Percentiles rank a stretch among this genome's conserved stretches.
These are phyloP conservation scores for Fabrea salina DNA, from an alignment of 169 alveolate genomes.

Conservation along the genomic window DNA sequence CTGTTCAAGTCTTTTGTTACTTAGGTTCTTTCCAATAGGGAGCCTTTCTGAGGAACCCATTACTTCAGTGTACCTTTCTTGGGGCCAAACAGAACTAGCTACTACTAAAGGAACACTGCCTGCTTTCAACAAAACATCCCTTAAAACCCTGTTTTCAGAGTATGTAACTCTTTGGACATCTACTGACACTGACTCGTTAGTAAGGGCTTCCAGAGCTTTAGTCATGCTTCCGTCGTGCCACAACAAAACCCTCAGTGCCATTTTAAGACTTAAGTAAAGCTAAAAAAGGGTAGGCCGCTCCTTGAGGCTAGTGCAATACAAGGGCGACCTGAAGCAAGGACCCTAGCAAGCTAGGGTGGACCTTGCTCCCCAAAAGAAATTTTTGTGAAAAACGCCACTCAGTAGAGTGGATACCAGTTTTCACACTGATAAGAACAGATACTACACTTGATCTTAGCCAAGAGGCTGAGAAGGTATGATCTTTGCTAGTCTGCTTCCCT, in stretches of 20 bases:
- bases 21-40: background rate
- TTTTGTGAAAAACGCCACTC: conserved; percentile 27
- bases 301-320: conserved; percentile 24
- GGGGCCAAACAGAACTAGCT: background rate
- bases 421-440: conserved; percentile 86
- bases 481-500: background rate
- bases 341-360: background rate
- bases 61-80: background rate
- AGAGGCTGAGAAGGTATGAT: conserved; percentile 84
- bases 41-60: too few species aligned
- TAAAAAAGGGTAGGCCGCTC: conserved; percentile 10
- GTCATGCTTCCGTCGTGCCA: background rate
- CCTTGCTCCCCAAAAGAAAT: conserved; percentile 28
- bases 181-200: background rate
- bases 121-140: background rate
- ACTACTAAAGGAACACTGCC: background rate
- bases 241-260: background rate
- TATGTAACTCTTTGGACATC: background rate
- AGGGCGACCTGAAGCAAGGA: conserved; percentile 28
- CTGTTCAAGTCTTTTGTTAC: background rate
- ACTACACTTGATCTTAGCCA: conserved; percentile 86
- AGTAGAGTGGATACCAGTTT: conserved; percentile 67
- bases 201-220: background rate
- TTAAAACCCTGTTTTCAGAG: background rate
- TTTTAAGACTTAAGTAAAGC: too few species aligned